A percentile compares a stretch with the other conserved stretches of the same genome.
phyloP scores from a whole-genome alignment of 2,329 filamentous ascomycete genomes.

The Fusarium aywerte region DNA sequence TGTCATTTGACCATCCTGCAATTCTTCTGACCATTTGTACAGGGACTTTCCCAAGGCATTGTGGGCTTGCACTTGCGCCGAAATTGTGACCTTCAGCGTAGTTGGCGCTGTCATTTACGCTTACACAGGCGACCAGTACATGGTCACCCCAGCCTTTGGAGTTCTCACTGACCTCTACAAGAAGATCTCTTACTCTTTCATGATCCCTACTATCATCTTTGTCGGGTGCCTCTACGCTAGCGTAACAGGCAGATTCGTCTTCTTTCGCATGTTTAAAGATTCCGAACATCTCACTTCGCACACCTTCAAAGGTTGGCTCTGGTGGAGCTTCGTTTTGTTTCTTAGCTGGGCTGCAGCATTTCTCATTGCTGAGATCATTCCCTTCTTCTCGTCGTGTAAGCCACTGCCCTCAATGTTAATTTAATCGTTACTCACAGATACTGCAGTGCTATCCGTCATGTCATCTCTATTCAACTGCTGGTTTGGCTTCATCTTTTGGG shows the following conservation, averaged over 20 bases:
- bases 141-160: constrained; percentile 86
- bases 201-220: constrained; percentile 94
- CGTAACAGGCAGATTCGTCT: constrained; percentile 87
- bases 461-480: constrained; percentile 90
- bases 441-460: constrained; percentile 72
- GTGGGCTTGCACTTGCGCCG: constrained; percentile 87
- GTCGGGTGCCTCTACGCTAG: constrained; percentile 90
- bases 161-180: constrained; percentile 82
- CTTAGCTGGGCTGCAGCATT: constrained; percentile 82
- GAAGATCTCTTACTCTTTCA: constrained; percentile 91
- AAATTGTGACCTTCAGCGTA: constrained; percentile 84
- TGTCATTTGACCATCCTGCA: rapidly evolving
- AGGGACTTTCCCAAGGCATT: constrained; percentile 92
- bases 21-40: background rate
- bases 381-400: constrained; percentile 84
- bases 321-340: constrained; percentile 77
- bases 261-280: constrained; percentile 85
- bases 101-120: constrained; percentile 84
- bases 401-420: rapidly evolving
- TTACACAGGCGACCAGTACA: constrained; percentile 89
- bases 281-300: constrained; percentile 82
- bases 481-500: constrained; percentile 97
- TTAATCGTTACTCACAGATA: constrained; percentile 2
- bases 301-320: constrained; percentile 81
- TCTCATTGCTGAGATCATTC: constrained; percentile 90